Evolutionary conservation across 2,329 filamentous ascomycete genomes (phyloP), one percentile per base, ranked within the genome.

Genomic region (Phaeophleospora eucalypticola): DNA sequence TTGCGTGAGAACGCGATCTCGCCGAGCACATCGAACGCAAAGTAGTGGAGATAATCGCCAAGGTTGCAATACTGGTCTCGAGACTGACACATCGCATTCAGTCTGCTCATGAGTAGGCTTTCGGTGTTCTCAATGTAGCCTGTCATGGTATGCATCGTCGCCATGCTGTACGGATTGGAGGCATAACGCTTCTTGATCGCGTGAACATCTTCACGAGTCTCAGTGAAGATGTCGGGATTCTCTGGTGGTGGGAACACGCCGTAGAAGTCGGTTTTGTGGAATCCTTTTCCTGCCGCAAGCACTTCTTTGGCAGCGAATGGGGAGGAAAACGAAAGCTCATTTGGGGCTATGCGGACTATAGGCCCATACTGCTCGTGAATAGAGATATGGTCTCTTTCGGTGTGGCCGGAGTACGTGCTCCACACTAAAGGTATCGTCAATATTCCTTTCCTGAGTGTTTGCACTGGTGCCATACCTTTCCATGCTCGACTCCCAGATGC

Each of bases 211-310:
- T 79, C 76, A 43, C 75, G 67, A 14, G 68, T 72, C 60, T 80
- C 77, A 34, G 77, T 79, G 63, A 80, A 80, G 59, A 80, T 79
- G 49, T 80, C 77, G 4, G 77, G 76, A 63, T 79, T 78, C 62
- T 78, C 75, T 0, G 74, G 71, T 3, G 77, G 77, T 21, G 76
- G 76, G 57, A 80, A 80, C 4, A 80, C 76, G 21, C 43, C 52
- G 48, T 66, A 66, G 54, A 62, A 65, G 38, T 58, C 51, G 8
- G 61, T 58, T 45, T 66, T 67, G 37, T 52, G 46, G 48, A 65
- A 67, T 14, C 60, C 60, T 41, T 53, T 58, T 10, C 59, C 59
- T 3, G 63, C 58, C 19, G 56, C 54, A 34, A 65, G 58, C 39
- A 67, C 59, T 39, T 59, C 52, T 34, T 58, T 58, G 38, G 63